Evolutionary conservation across 306 rosid genomes (phyloP), one percentile per base, ranked within the genome.

Genomic region (Cajanus cajan): DNA sequence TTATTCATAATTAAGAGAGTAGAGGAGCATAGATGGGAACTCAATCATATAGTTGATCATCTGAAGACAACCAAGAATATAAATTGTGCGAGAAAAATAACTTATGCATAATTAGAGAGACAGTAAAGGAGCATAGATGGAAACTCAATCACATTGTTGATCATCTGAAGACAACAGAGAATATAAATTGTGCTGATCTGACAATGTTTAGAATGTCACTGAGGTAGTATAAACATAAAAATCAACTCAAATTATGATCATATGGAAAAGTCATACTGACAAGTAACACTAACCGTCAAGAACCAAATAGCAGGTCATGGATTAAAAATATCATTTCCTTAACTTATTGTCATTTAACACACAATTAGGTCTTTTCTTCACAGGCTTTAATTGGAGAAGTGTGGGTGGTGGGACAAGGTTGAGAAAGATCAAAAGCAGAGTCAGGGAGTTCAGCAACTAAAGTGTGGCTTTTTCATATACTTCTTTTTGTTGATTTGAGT

Each of bases 291-390:
- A 48, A 48, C 15, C 50, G 8, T 52, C 59, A 48, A 48, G 21
- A 76, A 8, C 57, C 48, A 64, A 47, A 63, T 76, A 59, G 62
- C 24, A 47, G 40, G 37, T 64, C 21, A 36, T 47, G 79, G 21
- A 59, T 59, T 43, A 59, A 61, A 59, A 74, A n/a, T 0, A 28
- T 12, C 21, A 74, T 43, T 28, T 25, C 59, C 79, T 59, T 16
- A 55, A 47, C 10, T 40, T 58, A 3, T 61, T 28, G 31, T 1
- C 54, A 67, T 34, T 62, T 66, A 22, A 50, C 13, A 66, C 31
- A 6, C 31, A 65, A 64, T 61, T 21, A 64, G 64, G 40, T 21
- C 64, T 34, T 48, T 64, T 64, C 16, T 63, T 48, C 45, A 58
- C 22, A 62, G 48, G 36, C 33, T 65, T 65, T 8, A 18, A 62